These are phyloP conservation scores for Pyrenochaeta sp. DNA, from an alignment of 2,329 filamentous ascomycete genomes.

Conservation along the genomic window DNA sequence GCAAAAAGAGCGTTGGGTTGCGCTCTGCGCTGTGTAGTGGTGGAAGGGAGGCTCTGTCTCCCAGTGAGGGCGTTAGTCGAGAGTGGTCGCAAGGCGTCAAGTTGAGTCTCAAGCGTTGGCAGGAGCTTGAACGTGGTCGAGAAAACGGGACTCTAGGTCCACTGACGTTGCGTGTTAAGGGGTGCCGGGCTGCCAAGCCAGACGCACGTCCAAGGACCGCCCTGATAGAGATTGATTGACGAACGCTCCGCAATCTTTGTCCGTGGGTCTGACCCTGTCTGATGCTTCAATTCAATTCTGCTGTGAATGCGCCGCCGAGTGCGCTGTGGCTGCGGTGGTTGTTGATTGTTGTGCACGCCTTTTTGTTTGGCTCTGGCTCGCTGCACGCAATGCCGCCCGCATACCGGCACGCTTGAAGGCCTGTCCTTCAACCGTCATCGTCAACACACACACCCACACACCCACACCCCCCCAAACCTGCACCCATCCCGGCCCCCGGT, in stretches of 20 bases:
- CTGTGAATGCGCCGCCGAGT: not conserved
- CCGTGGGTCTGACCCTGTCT: not conserved
- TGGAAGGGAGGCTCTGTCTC: not conserved
- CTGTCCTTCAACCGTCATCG: not conserved
- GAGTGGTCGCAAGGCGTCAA: constrained; percentile 1
- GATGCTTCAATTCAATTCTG: not conserved
- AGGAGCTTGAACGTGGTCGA: constrained; percentile 22
- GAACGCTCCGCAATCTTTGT: constrained; percentile 14
- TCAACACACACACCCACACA: no score
- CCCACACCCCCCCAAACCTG: no score
- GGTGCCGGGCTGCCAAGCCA: constrained; percentile 20
- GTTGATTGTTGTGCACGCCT: not conserved
- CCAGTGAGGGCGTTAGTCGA: constrained; percentile 11
- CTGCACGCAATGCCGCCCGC: not conserved
- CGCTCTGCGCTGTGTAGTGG: constrained; percentile 19
- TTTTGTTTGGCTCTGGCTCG: not conserved
- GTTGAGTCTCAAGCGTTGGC: constrained; percentile 12
- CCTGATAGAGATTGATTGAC: constrained; percentile 13
- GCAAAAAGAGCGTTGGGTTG: constrained; percentile 24
- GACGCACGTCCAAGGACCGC: constrained; percentile 14
- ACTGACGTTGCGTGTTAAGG: constrained; percentile 21
- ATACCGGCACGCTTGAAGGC: not conserved
- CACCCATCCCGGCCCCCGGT: not conserved
- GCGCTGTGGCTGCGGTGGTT: not conserved
- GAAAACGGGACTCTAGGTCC: constrained; percentile 21